Percentiles rank a stretch among this genome's conserved stretches.
Conservation (phyloP, 805 yeast genomes). For the Torulaspora microellipsoides region DNA sequence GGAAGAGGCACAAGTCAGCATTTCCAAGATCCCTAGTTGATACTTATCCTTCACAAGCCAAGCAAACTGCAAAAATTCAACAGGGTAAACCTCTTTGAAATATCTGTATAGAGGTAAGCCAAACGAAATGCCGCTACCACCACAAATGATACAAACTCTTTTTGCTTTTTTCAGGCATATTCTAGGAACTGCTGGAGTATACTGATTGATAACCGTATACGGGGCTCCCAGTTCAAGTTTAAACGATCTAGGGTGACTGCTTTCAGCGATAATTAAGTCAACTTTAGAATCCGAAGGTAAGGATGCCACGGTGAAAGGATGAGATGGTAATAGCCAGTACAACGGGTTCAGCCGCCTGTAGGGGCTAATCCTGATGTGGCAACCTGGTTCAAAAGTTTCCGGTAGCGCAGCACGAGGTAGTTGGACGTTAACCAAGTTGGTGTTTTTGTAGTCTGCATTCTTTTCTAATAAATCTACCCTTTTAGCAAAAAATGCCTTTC, state of each 20-base stretch:
- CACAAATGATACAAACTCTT: conserved; percentile 52
- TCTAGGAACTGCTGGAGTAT: conserved; percentile 40
- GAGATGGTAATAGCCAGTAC: conserved; percentile 53
- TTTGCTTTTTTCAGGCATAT: conserved; percentile 46
- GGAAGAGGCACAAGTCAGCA: conserved; percentile 1
- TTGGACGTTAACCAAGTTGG: conserved; percentile 25
- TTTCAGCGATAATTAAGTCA: conserved; percentile 43
- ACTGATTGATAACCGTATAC: conserved; percentile 42
- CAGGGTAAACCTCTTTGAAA: conserved; percentile 13
- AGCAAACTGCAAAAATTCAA: conserved; percentile 37
- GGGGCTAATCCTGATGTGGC: conserved; percentile 51
- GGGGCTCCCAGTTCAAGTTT: conserved; percentile 30
- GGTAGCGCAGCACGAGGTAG: conserved; percentile 29
- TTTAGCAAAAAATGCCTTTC: conserved; percentile 14
- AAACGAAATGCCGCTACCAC: conserved; percentile 71
- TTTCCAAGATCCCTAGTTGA: conserved; percentile 44
- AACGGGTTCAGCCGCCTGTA: conserved; percentile 35
- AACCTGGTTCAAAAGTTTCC: conserved; percentile 43
- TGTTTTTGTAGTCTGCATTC: conserved; percentile 13
- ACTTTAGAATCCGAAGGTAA: conserved; percentile 38
- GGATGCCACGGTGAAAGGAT: conserved; percentile 62
- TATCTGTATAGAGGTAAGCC: conserved; percentile 51
- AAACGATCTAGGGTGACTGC: conserved; percentile 29
- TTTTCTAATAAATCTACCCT: conserved; percentile 13
- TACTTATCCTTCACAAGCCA: conserved; percentile 51